Evolutionary conservation across 1,284 basidiomycete genomes (phyloP).

Genomic region (Boletus smithii): DNA sequence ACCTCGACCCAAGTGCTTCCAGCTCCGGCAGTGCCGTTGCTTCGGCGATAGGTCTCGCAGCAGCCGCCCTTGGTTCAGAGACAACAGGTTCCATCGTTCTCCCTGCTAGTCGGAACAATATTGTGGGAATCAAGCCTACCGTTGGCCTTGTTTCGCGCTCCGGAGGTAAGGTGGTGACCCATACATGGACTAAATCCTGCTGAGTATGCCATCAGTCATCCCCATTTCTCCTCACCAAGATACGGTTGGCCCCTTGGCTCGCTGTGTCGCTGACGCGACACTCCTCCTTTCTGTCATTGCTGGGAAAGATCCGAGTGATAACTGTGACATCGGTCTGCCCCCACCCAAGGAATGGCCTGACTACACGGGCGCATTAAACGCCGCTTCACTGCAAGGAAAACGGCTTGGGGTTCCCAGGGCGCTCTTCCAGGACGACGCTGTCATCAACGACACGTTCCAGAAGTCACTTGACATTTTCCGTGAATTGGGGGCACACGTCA

Average conservation of each 20-base stretch:
- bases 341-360: conserved; percentile 41
- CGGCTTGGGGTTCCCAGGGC: conserved; percentile 43
- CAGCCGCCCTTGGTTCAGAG: conserved; percentile 52
- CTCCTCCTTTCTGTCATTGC: conserved; percentile 42
- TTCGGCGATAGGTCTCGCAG: conserved; percentile 47
- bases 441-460: conserved; percentile 34
- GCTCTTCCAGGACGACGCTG: conserved; percentile 14
- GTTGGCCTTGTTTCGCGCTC: conserved; percentile 48
- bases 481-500: conserved; percentile 39
- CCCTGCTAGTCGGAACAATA: conserved; percentile 42
- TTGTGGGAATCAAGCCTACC: conserved; percentile 40
- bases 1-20: conserved; percentile 48
- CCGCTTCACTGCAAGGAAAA: conserved; percentile 37
- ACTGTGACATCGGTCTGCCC: conserved; percentile 39
- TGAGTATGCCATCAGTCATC: conserved; percentile 37
- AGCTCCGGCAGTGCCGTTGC: conserved; percentile 52
- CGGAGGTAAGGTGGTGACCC: conserved; percentile 36
- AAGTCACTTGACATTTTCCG: conserved; percentile 38
- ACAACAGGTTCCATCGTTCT: conserved; percentile 50
- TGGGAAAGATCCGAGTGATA: conserved; percentile 44
- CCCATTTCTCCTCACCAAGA: conserved; percentile 51
- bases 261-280: conserved; percentile 47
- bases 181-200: background rate
- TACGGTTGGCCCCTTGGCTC: conserved; percentile 46
- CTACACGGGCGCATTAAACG: conserved; percentile 39